Conservation (phyloP, 2,329 filamentous ascomycete genomes). For the Parastagonospora avenae region DNA sequence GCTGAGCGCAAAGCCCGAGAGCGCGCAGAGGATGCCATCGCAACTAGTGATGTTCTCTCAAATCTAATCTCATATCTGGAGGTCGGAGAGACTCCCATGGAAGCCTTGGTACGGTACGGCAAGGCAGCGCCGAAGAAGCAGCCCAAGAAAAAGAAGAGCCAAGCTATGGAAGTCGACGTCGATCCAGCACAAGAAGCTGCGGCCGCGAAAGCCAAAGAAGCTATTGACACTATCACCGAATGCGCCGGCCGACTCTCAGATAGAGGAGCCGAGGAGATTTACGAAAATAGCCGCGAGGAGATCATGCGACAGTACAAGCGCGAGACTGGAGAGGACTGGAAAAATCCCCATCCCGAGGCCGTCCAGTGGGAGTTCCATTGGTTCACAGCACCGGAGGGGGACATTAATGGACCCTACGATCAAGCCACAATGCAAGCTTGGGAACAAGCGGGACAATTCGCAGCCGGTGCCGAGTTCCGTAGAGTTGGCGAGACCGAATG, state of each 20-base stretch:
- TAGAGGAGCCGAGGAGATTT: slow-evolving; percentile 85
- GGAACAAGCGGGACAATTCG: slow-evolving; percentile 92
- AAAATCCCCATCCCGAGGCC: slow-evolving; percentile 54
- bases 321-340: slow-evolving; percentile 89
- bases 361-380: slow-evolving; percentile 88
- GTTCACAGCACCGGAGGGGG: slow-evolving; percentile 83
- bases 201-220: slow-evolving; percentile 70
- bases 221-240: slow-evolving; percentile 82
- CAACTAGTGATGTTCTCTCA: slow-evolving; percentile 75
- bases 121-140: slow-evolving; percentile 59
- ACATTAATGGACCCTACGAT: slow-evolving; percentile 86
- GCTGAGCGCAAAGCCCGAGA: slow-evolving; percentile 74
- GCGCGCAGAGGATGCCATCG: slow-evolving; percentile 73
- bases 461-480: slow-evolving; percentile 73
- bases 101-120: slow-evolving; percentile 82
- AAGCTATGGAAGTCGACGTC: slow-evolving; percentile 73
- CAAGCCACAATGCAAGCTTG: slow-evolving; percentile 84
- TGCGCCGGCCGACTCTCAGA: slow-evolving; percentile 86
- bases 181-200: slow-evolving; percentile 66
- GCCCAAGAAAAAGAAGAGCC: slow-evolving; percentile 49
- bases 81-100: slow-evolving; percentile 81
- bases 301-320: slow-evolving; percentile 81
- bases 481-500: slow-evolving; percentile 50
- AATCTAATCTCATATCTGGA: slow-evolving; percentile 76
- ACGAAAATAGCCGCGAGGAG: slow-evolving; percentile 83